A percentile compares a stretch with the other conserved stretches of the same genome.
phyloP scores from a whole-genome alignment of 75 land plant species.

The Pinus albicaulis region DNA sequence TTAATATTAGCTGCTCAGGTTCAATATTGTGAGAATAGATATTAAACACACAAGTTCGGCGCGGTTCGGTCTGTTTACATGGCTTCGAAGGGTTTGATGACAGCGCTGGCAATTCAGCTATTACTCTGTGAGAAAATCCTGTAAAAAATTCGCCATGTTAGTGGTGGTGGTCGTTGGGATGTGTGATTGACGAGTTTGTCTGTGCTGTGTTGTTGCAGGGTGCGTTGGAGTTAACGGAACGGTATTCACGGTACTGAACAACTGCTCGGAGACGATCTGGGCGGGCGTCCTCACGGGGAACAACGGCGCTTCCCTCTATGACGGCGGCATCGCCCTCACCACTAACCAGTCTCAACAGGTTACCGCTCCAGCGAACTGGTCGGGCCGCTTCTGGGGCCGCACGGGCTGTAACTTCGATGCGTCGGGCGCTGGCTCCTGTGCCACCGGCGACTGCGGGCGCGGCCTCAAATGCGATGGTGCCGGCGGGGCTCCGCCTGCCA shows the following conservation, averaged over 20 bases:
- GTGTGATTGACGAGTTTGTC: too few relatives aligned
- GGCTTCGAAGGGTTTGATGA: too few relatives aligned
- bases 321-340: constrained; percentile 57
- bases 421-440: constrained; percentile 28
- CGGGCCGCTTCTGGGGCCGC: constrained; percentile 62
- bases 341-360: constrained; percentile 12
- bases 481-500: constrained; percentile 49
- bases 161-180: too few relatives aligned
- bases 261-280: constrained; percentile 48
- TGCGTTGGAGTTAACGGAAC: constrained; percentile 16
- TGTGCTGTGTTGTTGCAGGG: too few relatives aligned
- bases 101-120: too few relatives aligned
- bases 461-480: constrained; percentile 38
- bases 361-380: constrained; percentile 32
- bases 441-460: constrained; percentile 47
- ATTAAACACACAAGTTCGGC: too few relatives aligned
- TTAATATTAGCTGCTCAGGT: too few relatives aligned
- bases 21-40: too few relatives aligned
- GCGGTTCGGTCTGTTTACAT: too few relatives aligned
- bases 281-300: constrained; percentile 55
- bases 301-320: constrained; percentile 34
- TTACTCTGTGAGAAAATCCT: too few relatives aligned
- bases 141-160: too few relatives aligned
- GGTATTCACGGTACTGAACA: constrained; percentile 51
- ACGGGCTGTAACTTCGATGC: constrained; percentile 54